Evolutionary conservation across 345 rosid genomes (phyloP).

Genomic region (Gossypioides kirkii): DNA sequence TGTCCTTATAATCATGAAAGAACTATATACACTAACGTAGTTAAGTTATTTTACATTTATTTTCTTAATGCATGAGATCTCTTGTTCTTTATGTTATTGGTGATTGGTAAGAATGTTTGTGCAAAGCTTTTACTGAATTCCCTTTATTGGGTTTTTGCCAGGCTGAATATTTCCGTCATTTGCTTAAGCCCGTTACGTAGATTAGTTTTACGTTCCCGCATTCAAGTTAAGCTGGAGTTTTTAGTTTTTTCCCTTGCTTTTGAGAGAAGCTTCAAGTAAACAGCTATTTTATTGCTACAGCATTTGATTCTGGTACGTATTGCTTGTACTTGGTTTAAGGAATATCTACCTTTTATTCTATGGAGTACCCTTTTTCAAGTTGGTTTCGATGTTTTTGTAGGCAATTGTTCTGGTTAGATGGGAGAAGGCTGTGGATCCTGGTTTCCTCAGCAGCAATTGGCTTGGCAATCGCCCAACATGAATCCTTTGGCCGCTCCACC

Average conservation of each 20-base stretch:
- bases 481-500: conserved; percentile 17
- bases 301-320: conserved; percentile 29
- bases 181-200: conserved; percentile 92
- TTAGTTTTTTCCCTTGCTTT: conserved; percentile 32
- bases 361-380: neutral
- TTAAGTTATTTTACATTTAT: neutral
- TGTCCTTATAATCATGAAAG: neutral
- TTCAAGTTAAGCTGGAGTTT: conserved; percentile 45
- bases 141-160: conserved; percentile 28
- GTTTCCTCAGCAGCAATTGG: conserved; percentile 42
- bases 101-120: neutral
- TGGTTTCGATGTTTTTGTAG: conserved; percentile 19
- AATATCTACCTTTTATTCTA: neutral
- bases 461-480: conserved; percentile 34
- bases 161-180: conserved; percentile 92
- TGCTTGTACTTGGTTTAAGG: neutral
- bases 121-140: neutral
- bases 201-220: conserved; percentile 18
- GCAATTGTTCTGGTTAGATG: conserved; percentile 53
- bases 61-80: conserved; percentile 1
- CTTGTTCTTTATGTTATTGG: neutral
- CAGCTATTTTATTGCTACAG: conserved; percentile 21
- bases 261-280: conserved; percentile 28
- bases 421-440: conserved; percentile 47
- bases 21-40: conserved; percentile 5